These are phyloP conservation scores for Tolypocladium album DNA, from an alignment of 2,329 filamentous ascomycete genomes.

Conservation along the genomic window DNA sequence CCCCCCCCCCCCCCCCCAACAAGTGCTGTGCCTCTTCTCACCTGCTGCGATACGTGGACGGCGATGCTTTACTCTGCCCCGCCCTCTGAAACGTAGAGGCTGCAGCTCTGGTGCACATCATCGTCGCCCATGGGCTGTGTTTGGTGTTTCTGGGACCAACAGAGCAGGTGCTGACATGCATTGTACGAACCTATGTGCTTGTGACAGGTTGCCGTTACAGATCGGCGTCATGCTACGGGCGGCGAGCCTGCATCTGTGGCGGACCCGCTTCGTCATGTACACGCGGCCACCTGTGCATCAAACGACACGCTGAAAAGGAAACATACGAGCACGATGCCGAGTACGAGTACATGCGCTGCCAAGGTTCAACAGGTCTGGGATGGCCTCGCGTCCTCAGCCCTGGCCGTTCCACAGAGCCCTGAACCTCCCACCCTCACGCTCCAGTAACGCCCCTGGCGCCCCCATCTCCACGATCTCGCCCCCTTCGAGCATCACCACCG, in stretches of 20 bases:
- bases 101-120: neutral
- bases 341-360: neutral
- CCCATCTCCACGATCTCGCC: constrained; percentile 23
- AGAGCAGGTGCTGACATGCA: neutral
- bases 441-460: neutral
- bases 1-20: too few species aligned
- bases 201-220: neutral
- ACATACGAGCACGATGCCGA: neutral
- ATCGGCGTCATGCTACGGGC: neutral
- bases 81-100: neutral
- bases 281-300: neutral
- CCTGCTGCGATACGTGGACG: neutral
- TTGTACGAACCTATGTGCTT: neutral
- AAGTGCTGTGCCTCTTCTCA: neutral
- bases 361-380: neutral
- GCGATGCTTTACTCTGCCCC: neutral
- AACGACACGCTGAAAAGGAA: neutral
- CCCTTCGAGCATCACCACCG: constrained; percentile 33
- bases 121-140: neutral
- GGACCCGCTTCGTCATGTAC: neutral
- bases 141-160: neutral
- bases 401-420: neutral
- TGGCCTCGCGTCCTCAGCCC: neutral
- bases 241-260: neutral
- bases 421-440: neutral